phyloP scores from a whole-genome alignment of 2,329 filamentous ascomycete genomes.

The Sclerotiophoma versabilis region DNA sequence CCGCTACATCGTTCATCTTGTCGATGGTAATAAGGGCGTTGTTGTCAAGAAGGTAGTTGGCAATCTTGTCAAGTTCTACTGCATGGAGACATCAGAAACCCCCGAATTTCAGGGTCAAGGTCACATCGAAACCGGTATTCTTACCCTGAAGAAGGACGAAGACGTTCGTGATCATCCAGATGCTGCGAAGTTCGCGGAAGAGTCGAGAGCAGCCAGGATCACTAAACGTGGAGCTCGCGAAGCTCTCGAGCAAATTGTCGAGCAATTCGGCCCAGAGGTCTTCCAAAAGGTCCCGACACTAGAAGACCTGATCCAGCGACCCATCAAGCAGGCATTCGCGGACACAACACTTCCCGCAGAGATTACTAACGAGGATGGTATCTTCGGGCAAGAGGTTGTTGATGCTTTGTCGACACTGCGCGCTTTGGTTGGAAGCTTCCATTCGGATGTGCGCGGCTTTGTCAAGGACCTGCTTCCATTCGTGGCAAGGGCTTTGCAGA shows the following conservation, averaged over 20 bases:
- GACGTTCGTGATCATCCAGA: constrained; percentile 92
- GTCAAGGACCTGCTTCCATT: constrained; percentile 83
- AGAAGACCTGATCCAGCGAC: constrained; percentile 79
- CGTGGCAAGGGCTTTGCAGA: constrained; percentile 86
- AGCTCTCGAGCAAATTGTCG: constrained; percentile 85
- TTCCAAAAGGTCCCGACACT: constrained; percentile 87
- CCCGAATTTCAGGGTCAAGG: constrained; percentile 91
- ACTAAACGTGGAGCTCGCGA: constrained; percentile 94
- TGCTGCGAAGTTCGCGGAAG: constrained; percentile 85
- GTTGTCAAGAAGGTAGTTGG: constrained; percentile 95
- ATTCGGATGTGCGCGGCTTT: constrained; percentile 77
- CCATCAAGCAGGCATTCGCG: constrained; percentile 76
- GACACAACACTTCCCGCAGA: constrained; percentile 71
- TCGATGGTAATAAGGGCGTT: constrained; percentile 76
- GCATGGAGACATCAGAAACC: constrained; percentile 96
- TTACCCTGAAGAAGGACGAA: constrained; percentile 97
- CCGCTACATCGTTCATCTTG: constrained; percentile 84
- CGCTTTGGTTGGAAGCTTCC: constrained; percentile 89
- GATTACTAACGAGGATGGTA: constrained; percentile 74
- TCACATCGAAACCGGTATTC: constrained; percentile 76
- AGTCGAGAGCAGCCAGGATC: constrained; percentile 87
- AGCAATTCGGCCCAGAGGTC: constrained; percentile 77
- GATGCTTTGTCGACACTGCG: constrained; percentile 93
- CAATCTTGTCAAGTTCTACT: constrained; percentile 96
- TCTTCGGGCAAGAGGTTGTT: constrained; percentile 88